Evolutionary conservation across 495 filamentous ascomycete genomes (phyloP), one percentile per base, ranked within the genome.

Genomic region (Polyplosphaeria fusca): DNA sequence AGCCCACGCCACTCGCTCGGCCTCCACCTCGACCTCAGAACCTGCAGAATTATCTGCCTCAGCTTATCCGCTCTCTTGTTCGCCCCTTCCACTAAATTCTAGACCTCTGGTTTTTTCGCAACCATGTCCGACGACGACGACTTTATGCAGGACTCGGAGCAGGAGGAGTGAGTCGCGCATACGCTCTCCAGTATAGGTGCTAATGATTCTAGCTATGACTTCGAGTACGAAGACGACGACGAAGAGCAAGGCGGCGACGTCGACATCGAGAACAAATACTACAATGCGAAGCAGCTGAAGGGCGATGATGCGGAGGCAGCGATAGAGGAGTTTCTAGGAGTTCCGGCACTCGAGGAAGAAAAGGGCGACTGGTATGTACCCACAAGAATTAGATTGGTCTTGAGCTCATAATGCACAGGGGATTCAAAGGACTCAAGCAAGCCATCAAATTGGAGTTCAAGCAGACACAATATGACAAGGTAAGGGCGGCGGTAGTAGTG

Each of bases 251-350:
- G 77, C 32, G 88, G 86, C 19, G 88, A 96, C 70, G 86, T 96
- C 62, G 91, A 92, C 53, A 91, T 97, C 67, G 94, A 97, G 71
- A 98, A 98, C 76, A 95, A 96, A 75, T 98, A 98, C 76, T 98
- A 97, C 79, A 97, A 95, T 75, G 93, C 93, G 23, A 98, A 98
- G 75, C 91, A 96, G 72, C 86, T 94, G 73, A 98, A 98, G 75
- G 79, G 77, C 7, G 83, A 82, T 50, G 87, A 87, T 58, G 89
- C 94, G 2, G 85, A 95, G 64, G 90, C 87, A 51, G 93, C 93
- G 1, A 84, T 97, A 39, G 85, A 85, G 16, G 92, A 96, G 74
- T 98, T 98, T 65, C 76, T 97, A 19, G 87, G 82, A 5, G 84
- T 97, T 58, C 89, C 88, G 7, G 79, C 82, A 7, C 67, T 96